phyloP scores from a whole-genome alignment of 1,284 basidiomycete species.

The Sanguinoderma infundibulare region DNA sequence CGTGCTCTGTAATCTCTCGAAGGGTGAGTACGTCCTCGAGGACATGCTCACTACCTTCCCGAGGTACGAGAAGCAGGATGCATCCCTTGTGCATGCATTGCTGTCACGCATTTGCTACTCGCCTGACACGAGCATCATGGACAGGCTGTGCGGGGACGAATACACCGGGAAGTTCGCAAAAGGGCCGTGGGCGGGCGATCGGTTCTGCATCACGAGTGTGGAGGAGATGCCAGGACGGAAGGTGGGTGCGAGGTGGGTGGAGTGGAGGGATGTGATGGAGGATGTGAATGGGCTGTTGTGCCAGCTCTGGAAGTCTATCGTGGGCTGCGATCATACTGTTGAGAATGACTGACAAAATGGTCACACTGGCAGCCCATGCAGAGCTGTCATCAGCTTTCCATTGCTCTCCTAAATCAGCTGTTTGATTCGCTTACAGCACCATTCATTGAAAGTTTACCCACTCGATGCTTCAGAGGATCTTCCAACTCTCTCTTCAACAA shows the following conservation, averaged over 20 bases:
- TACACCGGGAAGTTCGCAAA: not conserved
- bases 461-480: not conserved
- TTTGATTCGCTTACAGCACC: not conserved
- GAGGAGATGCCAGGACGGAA: not conserved
- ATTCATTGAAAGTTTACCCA: not conserved
- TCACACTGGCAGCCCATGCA: no score
- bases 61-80: no score
- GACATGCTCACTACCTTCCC: not conserved
- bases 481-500: not conserved
- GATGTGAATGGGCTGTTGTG: conserved; percentile 7
- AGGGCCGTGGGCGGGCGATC: conserved; percentile 5
- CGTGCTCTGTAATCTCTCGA: conserved; percentile 7
- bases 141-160: not conserved
- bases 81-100: not conserved
- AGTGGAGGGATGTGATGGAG: conserved; percentile 22
- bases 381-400: no score
- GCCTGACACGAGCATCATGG: not conserved
- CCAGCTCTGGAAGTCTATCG: not conserved
- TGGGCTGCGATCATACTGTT: no score
- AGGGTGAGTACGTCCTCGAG: conserved; percentile 5
- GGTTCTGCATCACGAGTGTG: conserved; percentile 1
- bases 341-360: no score
- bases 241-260: not conserved
- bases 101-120: conserved; percentile 23
- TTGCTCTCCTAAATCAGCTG: not conserved